A percentile compares a stretch with the other conserved stretches of the same genome.
Evolutionary conservation across 148 eudicot genomes (phyloP).

Genomic region (Oxyria digyna): DNA sequence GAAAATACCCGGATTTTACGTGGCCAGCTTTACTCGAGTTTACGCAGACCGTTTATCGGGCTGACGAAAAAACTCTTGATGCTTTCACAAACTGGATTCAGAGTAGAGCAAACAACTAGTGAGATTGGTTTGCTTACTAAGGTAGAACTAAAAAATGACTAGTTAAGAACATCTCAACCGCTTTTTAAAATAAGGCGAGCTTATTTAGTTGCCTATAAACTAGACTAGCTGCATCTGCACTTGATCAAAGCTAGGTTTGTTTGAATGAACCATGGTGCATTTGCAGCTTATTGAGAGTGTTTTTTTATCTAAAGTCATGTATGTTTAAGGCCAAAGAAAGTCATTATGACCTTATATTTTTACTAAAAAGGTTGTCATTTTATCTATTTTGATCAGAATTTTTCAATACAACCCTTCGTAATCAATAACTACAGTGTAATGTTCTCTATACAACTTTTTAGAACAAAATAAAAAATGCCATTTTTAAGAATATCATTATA

Average conservation of each 20-base stretch:
- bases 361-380: too few species aligned
- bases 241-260: too few species aligned
- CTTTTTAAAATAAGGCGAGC: background rate
- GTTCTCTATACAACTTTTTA: too few species aligned
- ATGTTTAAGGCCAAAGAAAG: background rate
- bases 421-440: too few species aligned
- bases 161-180: background rate
- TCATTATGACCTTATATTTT: too few species aligned
- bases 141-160: background rate
- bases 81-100: background rate
- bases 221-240: too few species aligned
- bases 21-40: conserved; percentile 57
- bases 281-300: background rate
- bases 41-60: conserved; percentile 56
- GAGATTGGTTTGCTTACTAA: too few species aligned
- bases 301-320: background rate
- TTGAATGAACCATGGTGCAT: background rate
- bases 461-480: too few species aligned
- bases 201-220: background rate
- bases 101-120: background rate
- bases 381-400: too few species aligned
- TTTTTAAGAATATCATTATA: too few species aligned
- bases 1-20: conserved; percentile 58
- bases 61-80: conserved; percentile 53
- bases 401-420: too few species aligned